Conservation (phyloP, 2,329 filamentous ascomycete genomes). For the Cercospora sp. region DNA sequence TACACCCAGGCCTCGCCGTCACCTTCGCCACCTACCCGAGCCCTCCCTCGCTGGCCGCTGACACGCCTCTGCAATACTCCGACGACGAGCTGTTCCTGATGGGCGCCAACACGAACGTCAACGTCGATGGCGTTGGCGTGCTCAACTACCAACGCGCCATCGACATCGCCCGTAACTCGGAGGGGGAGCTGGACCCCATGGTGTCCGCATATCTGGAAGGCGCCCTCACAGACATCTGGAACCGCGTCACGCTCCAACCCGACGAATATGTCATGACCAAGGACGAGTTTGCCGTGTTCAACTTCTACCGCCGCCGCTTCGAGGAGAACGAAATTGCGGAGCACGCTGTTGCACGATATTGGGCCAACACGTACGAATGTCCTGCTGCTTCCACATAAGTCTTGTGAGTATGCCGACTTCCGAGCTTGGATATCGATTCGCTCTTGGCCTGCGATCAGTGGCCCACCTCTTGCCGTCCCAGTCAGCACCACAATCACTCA, state of each 20-base stretch:
- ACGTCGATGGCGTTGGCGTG: slow-evolving; percentile 40
- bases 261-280: slow-evolving; percentile 70
- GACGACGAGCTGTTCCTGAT: slow-evolving; percentile 36
- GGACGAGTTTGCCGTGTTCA: slow-evolving; percentile 84
- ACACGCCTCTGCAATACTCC: slow-evolving; percentile 18
- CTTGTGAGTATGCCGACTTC: slow-evolving; percentile 15
- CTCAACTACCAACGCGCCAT: slow-evolving; percentile 66
- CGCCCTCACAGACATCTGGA: slow-evolving; percentile 66
- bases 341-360: slow-evolving; percentile 58
- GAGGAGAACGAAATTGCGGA: slow-evolving; percentile 53
- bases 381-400: slow-evolving; percentile 15
- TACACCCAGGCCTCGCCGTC: slow-evolving; percentile 21
- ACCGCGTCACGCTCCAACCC: slow-evolving; percentile 64
- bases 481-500: background rate
- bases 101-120: slow-evolving; percentile 46
- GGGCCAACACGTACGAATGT: slow-evolving; percentile 46
- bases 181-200: slow-evolving; percentile 65
- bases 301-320: slow-evolving; percentile 74
- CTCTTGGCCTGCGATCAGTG: background rate
- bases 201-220: slow-evolving; percentile 66
- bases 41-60: slow-evolving; percentile 31
- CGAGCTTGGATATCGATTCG: slow-evolving; percentile 7
- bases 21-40: slow-evolving; percentile 33
- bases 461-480: slow-evolving; percentile 4
- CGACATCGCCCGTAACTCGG: slow-evolving; percentile 72